Conservation (phyloP, 2,329 filamentous ascomycete species). For the Ophiostoma ulmi region DNA sequence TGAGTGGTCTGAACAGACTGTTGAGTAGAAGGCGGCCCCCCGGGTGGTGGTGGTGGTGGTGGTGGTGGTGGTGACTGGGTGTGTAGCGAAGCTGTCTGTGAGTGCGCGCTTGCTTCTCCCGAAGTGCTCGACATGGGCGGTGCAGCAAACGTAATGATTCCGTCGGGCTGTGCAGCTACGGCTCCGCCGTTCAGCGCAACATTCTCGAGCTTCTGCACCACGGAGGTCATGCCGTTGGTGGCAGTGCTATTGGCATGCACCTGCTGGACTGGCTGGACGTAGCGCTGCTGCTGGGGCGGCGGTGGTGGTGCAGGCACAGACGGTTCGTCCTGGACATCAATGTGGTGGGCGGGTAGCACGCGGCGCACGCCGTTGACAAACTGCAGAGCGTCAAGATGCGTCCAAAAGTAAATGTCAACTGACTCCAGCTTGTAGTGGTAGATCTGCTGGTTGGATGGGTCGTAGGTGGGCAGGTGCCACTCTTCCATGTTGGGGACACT, state of each 20-base stretch:
- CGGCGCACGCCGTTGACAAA: conserved; percentile 65
- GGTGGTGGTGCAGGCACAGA: conserved; percentile 40
- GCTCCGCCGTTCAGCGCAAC: conserved; percentile 50
- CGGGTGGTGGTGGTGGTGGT: conserved; percentile 38
- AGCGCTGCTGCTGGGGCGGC: conserved; percentile 31
- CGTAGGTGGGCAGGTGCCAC: conserved; percentile 71
- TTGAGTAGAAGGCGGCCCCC: background rate
- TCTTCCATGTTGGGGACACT: conserved; percentile 49
- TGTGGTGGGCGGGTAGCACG: conserved; percentile 56
- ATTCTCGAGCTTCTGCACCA: conserved; percentile 69
- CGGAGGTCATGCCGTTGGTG: conserved; percentile 53
- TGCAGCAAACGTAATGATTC: conserved; percentile 37
- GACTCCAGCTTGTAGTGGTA: conserved; percentile 75
- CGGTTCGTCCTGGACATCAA: conserved; percentile 63
- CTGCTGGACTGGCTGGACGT: conserved; percentile 22
- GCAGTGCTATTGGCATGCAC: conserved; percentile 27
- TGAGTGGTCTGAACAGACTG: conserved; percentile 21
- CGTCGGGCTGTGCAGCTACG: conserved; percentile 38
- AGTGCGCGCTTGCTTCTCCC: conserved; percentile 2
- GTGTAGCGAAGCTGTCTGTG: background rate
- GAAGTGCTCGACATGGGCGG: conserved; percentile 33
- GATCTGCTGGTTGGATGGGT: conserved; percentile 67
- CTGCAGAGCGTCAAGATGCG: conserved; percentile 62
- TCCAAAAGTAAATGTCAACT: conserved; percentile 77
- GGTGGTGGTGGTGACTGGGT: conserved; percentile 26